Evolutionary conservation across 306 rosid genomes (phyloP), one percentile per base, ranked within the genome.

Genomic region (Casuarina glauca): DNA sequence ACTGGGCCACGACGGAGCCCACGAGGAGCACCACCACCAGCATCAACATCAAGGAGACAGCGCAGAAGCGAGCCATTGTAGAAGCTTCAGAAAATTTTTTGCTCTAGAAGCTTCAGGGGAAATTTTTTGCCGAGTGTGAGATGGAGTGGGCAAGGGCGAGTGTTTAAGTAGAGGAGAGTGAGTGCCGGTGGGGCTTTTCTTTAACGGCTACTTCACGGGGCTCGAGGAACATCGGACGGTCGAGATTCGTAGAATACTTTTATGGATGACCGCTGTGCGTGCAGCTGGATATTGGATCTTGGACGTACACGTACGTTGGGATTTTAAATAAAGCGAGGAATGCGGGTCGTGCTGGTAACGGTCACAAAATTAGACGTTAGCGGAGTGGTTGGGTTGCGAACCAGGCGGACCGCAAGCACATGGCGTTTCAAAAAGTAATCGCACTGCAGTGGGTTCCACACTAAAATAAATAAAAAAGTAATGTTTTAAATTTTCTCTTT

Each of bases 1-100:
- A 81, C 52, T 81, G 89, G 53, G 90, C 91, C 3, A 77, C 0
- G 36, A 84, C 49, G 20, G 83, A 42, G 78, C 68, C 67, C 4
- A 86, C 76, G 44, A 87, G 63, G 73, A 90, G 41, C 57, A 86
- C 78, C 1, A 26, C 32, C 0, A 84, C 75, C 1, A 88, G 41
- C 1, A 84, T 72, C 1, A 86, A 45, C 11, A 86, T 74, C 75
- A 87, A 79, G 16, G 83, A 41, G 9, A 73, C 66, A 9, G 74
- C 17, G 70, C 78, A 58, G 62, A 55, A 60, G 17, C 49, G 19
- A 54, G 94, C 91, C 94, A 90, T 88, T 69, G 4, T 10, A 60
- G 38, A 9, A 6, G 51, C 4, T 70, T n/a, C 19, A 0, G 11
- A 36, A 35, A 19, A 0, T 26, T 26, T 26, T 26, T 26, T 26